A percentile compares a stretch with the other conserved stretches of the same genome.
Evolutionary conservation across 2,329 filamentous ascomycete genomes (phyloP).

Genomic region (Thielaviopsis musarum): DNA sequence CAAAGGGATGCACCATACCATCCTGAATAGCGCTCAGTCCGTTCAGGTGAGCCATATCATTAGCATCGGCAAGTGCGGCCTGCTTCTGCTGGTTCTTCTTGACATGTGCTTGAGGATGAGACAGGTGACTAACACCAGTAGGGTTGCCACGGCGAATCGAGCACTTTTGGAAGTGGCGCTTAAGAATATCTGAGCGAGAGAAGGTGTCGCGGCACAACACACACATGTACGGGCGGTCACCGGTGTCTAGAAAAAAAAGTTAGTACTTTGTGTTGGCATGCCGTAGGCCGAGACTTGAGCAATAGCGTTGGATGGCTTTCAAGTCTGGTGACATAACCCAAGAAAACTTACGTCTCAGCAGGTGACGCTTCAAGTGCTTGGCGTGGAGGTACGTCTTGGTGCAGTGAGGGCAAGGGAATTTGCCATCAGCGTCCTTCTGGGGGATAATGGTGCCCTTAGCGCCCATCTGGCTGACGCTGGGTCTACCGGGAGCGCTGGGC

Average conservation of each 20-base stretch:
- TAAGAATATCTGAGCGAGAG: constrained; percentile 91
- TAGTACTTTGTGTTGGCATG: constrained; percentile 9
- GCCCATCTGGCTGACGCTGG: constrained; percentile 48
- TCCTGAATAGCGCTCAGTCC: constrained; percentile 40
- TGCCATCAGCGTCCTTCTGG: constrained; percentile 90
- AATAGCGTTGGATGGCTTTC: background rate
- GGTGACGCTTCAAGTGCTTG: constrained; percentile 93
- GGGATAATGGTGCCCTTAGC: constrained; percentile 73
- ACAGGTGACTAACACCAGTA: constrained; percentile 84
- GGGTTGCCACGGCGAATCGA: constrained; percentile 92
- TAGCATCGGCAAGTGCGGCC: constrained; percentile 33
- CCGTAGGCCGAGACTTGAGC: background rate
- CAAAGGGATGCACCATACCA: constrained; percentile 41
- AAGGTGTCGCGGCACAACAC: constrained; percentile 96
- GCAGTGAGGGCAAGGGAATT: constrained; percentile 95
- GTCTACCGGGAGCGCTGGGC: constrained; percentile 73
- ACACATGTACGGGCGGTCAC: constrained; percentile 96
- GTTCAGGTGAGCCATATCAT: constrained; percentile 42
- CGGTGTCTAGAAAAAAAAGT: constrained; percentile 53
- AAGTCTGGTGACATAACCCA: background rate
- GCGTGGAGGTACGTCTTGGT: constrained; percentile 96
- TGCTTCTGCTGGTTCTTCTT: constrained; percentile 55
- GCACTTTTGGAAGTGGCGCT: constrained; percentile 98
- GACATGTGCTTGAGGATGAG: constrained; percentile 77
- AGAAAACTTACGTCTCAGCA: constrained; percentile 71